Evolutionary conservation across 1,284 basidiomycete genomes (phyloP), one percentile per base, ranked within the genome.

Genomic region (Cryptococcus hybrid): DNA sequence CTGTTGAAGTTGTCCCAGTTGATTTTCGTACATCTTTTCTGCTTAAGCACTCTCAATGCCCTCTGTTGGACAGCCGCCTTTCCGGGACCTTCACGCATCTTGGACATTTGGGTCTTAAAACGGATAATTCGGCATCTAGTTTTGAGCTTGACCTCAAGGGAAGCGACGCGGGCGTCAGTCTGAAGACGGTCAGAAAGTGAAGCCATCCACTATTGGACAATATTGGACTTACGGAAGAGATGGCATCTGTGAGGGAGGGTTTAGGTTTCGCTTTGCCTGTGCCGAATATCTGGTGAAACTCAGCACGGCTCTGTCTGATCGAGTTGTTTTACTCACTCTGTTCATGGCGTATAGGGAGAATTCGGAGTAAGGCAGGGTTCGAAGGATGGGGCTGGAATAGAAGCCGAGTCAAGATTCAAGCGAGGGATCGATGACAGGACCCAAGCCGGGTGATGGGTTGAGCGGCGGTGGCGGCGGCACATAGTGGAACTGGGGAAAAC

Each of bases 91-190:
- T 88, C 89, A 35, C 91, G 84, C 77, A 99, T 83, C 78, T 93
- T 95, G 70, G 86, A 85, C 91, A 99, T 93, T 79, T 98, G 95
- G 59, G 94, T 91, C 78, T 95, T 93, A 81, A 97, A 54, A 90
- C 83, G 44, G 82, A 84, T 37, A 99, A 84, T n/a, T 42, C 40
- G 5, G 88, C 92, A 74, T 99, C 95, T 30, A 99, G 84, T 77
- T 99, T 89, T 90, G 66, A 99, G 83, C 83, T 99, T 99, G 73
- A 97, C 93, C 76, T 99, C 92, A 65, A 98, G 91, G 8, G 88
- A 87, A 50, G 88, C 88, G 71, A 93, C 85, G 48, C 96, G 86
- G 0, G 84, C 78, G 76, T 99, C 96, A 73, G 94, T 98, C 87
- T 94, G 70, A 30, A 43, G 9, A 30, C 18, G n/a, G 40, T 34